These are phyloP conservation scores for Salvia rosmarinus DNA, from an alignment of 257 asterid genomes.

Conservation along the genomic window DNA sequence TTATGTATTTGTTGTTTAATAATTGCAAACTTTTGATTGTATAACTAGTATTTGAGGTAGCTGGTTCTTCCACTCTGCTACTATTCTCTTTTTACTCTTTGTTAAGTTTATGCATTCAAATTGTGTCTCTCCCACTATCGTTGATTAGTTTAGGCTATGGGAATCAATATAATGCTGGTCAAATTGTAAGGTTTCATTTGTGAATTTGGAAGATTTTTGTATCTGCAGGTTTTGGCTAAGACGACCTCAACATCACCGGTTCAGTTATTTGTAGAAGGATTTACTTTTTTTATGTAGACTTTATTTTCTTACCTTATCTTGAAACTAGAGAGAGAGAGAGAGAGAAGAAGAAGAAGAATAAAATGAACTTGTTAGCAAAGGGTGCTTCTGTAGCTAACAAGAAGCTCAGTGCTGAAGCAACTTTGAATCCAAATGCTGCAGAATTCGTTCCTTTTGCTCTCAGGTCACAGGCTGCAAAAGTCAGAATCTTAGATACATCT, in stretches of 20 bases:
- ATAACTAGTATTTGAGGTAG: background rate
- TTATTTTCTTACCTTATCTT: slow-evolving; percentile 14
- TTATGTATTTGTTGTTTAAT: background rate
- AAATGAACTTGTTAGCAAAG: slow-evolving; percentile 69
- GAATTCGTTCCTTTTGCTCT: slow-evolving; percentile 84
- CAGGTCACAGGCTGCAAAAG: slow-evolving; percentile 54
- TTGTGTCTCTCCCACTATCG: background rate
- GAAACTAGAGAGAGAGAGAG: slow-evolving; percentile 6
- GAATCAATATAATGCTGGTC: slow-evolving; percentile 3
- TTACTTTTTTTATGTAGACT: slow-evolving; percentile 34
- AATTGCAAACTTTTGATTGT: background rate
- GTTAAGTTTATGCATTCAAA: background rate
- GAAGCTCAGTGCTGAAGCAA: slow-evolving; percentile 49
- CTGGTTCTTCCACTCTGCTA: background rate
- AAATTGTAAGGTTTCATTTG: slow-evolving; percentile 16
- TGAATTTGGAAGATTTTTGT: slow-evolving; percentile 22
- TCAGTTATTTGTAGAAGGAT: slow-evolving; percentile 20
- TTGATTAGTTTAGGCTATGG: background rate
- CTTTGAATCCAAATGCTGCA: slow-evolving; percentile 89
- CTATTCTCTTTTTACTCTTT: background rate
- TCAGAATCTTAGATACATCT: slow-evolving; percentile 43
- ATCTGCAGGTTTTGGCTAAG: slow-evolving; percentile 69
- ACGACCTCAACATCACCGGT: slow-evolving; percentile 16
- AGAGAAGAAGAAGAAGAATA: slow-evolving; percentile 23
- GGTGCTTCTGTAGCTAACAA: slow-evolving; percentile 57